Conservation (phyloP, 208 protist genomes). For the Naegleria gruberi region DNA sequence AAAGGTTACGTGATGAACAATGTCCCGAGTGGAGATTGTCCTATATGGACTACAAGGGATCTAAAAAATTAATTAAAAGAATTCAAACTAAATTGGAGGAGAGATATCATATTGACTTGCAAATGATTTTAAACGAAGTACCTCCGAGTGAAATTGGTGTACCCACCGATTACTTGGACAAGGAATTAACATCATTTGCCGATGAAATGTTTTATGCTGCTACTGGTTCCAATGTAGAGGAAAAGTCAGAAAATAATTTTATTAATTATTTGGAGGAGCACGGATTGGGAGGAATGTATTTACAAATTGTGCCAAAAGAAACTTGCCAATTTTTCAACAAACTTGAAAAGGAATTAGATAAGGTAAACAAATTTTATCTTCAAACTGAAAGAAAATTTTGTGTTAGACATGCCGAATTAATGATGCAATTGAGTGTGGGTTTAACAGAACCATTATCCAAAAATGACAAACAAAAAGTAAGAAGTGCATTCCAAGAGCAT, state of each 20-base stretch:
- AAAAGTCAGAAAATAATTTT: not conserved
- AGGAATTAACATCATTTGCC: not conserved
- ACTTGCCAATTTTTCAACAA: not conserved
- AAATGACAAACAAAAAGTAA: not conserved
- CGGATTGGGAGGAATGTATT: not conserved
- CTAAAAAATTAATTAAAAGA: constrained; percentile 20
- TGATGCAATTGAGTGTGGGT: not conserved
- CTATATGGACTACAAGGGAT: constrained; percentile 15
- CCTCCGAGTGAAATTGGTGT: not conserved
- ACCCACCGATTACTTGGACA: not conserved
- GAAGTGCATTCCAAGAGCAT: constrained; percentile 22
- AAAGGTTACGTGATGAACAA: not conserved
- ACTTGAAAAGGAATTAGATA: constrained; percentile 9
- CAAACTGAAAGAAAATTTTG: not conserved
- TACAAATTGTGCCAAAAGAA: not conserved
- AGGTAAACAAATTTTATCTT: not conserved
- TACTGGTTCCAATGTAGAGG: not conserved
- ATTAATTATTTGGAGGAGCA: not conserved
- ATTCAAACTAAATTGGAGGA: not conserved
- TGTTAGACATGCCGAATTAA: not conserved
- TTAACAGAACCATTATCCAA: not conserved
- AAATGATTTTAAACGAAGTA: not conserved
- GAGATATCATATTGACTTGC: not conserved
- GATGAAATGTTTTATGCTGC: not conserved
- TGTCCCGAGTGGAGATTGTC: not conserved